A percentile compares a stretch with the other conserved stretches of the same genome.
phyloP scores from a whole-genome alignment of 805 yeast genomes.

The Alloascoidea hylecoeti region DNA sequence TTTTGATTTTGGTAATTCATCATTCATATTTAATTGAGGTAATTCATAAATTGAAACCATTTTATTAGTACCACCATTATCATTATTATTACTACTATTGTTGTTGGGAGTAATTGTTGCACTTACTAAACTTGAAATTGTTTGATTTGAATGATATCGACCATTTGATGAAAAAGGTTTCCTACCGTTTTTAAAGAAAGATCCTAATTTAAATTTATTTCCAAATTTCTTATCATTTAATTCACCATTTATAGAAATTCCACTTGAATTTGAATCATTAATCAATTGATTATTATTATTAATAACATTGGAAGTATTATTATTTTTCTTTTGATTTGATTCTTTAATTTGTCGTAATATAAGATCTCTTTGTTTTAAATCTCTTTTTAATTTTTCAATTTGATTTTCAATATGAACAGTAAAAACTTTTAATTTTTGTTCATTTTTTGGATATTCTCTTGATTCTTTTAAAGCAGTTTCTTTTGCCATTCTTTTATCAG shows the following conservation, averaged over 20 bases:
- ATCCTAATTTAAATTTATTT: not conserved
- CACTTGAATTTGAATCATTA: not conserved
- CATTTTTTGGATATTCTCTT: slow-evolving; percentile 20
- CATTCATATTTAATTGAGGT: slow-evolving; percentile 32
- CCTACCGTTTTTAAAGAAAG: not conserved
- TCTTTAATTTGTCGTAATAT: slow-evolving; percentile 4
- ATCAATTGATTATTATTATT: not conserved
- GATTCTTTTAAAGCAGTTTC: slow-evolving; percentile 31
- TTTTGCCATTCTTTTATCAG: slow-evolving; percentile 20
- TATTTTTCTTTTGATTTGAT: not conserved
- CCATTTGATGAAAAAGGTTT: slow-evolving; percentile 1
- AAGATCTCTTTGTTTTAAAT: slow-evolving; percentile 27
- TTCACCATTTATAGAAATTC: not conserved
- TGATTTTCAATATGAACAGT: slow-evolving; percentile 31
- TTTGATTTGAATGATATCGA: not conserved
- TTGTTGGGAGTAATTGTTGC: no score
- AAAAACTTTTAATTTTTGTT: slow-evolving; percentile 27
- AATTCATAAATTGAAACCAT: slow-evolving; percentile 37
- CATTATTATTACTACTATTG: not conserved
- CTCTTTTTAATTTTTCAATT: slow-evolving; percentile 36
- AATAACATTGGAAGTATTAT: not conserved
- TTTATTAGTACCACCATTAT: slow-evolving; percentile 20
- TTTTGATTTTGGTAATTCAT: slow-evolving; percentile 30
- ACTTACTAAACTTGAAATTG: not conserved
- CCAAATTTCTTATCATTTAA: no score